These are phyloP conservation scores for Blastocladiella britannica DNA, from an alignment of 192 early-diverging fungal species.

Conservation along the genomic window DNA sequence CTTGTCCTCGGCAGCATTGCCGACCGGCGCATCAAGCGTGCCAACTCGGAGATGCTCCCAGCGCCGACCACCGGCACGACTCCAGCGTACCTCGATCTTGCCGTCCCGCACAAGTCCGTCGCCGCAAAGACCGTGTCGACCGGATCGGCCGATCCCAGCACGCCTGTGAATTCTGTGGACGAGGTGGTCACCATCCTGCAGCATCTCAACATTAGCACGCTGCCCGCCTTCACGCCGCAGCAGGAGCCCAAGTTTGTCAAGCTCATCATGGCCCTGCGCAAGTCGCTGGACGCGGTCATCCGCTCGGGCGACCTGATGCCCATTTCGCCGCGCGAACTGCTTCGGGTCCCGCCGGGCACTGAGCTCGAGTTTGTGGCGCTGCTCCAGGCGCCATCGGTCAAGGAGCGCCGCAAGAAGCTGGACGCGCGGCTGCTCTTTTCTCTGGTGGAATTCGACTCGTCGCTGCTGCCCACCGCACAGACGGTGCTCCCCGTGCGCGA, in stretches of 20 bases:
- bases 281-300: constrained; percentile 52
- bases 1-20: constrained; percentile 13
- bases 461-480: constrained; percentile 30
- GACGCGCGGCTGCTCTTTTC: constrained; percentile 67
- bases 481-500: constrained; percentile 64
- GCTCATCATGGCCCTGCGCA: constrained; percentile 37
- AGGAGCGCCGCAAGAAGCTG: constrained; percentile 51
- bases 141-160: neutral
- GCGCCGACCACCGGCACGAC: constrained; percentile 6
- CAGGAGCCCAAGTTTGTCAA: constrained; percentile 54
- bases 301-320: constrained; percentile 46
- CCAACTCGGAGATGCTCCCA: constrained; percentile 14
- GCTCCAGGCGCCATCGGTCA: constrained; percentile 41
- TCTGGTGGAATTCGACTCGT: constrained; percentile 69
- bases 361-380: constrained; percentile 54
- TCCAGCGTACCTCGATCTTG: constrained; percentile 9
- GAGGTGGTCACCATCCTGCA: neutral
- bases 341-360: constrained; percentile 42
- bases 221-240: neutral
- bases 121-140: neutral
- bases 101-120: constrained; percentile 1
- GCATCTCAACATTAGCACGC: neutral
- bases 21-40: constrained; percentile 22
- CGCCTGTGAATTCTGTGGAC: too few relatives aligned
- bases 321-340: constrained; percentile 10